These are phyloP conservation scores for Myriosclerotinia curreyana DNA, from an alignment of 2,329 filamentous ascomycete species.

Conservation along the genomic window DNA sequence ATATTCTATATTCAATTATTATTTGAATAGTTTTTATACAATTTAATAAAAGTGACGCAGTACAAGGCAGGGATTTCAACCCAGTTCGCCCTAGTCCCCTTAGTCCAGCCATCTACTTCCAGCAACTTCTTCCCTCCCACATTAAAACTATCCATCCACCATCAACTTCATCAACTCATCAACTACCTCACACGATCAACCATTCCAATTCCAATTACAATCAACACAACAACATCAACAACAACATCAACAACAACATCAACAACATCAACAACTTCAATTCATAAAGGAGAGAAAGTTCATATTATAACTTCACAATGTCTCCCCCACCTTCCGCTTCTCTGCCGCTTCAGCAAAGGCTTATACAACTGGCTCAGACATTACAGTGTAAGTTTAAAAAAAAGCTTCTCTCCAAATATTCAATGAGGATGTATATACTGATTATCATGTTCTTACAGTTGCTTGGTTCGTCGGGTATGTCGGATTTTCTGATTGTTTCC, in stretches of 20 bases:
- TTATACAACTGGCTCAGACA: constrained; percentile 78
- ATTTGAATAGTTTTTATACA: no score
- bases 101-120: constrained; percentile 18
- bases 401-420: constrained; percentile 34
- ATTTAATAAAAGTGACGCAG: no score
- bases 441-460: constrained; percentile 48
- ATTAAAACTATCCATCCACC: no score
- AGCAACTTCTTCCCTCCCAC: constrained; percentile 10
- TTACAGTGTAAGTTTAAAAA: constrained; percentile 83
- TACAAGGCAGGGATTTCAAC: constrained; percentile 18
- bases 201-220: background rate
- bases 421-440: constrained; percentile 24
- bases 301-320: constrained; percentile 30
- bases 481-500: constrained; percentile 25
- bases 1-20: no score
- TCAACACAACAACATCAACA: background rate
- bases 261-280: background rate
- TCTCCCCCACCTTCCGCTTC: constrained; percentile 38
- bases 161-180: constrained; percentile 1
- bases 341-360: constrained; percentile 48
- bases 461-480: constrained; percentile 81
- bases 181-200: background rate
- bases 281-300: background rate
- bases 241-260: background rate
- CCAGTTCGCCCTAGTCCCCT: background rate